These are phyloP conservation scores for Colletotrichum musicola DNA, from an alignment of 2,329 filamentous ascomycete species.

Conservation along the genomic window DNA sequence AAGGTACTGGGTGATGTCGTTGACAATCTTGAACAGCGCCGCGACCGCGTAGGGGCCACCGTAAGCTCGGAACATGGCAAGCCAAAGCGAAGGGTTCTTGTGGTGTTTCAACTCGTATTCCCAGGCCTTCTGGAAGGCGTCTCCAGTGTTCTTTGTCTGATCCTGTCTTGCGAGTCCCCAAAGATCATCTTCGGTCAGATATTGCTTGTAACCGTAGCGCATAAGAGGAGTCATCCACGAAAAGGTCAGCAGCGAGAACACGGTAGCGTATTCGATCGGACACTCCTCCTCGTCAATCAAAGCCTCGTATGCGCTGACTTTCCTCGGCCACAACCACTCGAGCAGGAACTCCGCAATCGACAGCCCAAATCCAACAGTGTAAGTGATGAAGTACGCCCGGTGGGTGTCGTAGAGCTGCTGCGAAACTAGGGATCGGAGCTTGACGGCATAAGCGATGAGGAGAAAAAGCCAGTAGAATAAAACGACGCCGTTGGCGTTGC, in stretches of 20 bases:
- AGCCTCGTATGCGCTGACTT: conserved; percentile 70
- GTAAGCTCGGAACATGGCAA: conserved; percentile 86
- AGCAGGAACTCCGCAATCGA: conserved; percentile 78
- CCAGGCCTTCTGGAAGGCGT: conserved; percentile 82
- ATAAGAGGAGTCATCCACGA: conserved; percentile 99
- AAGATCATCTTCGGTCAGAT: conserved; percentile 91
- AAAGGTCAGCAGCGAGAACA: conserved; percentile 95
- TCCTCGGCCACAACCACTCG: conserved; percentile 91
- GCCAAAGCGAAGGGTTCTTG: conserved; percentile 85
- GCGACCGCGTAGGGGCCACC: conserved; percentile 86
- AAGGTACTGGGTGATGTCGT: conserved; percentile 86
- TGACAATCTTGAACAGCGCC: conserved; percentile 87
- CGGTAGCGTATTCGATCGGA: conserved; percentile 88
- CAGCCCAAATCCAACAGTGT: conserved; percentile 78
- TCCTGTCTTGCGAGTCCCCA: conserved; percentile 90
- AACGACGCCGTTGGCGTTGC: conserved; percentile 88
- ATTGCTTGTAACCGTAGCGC: conserved; percentile 93
- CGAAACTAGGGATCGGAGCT: conserved; percentile 86
- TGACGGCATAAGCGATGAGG: conserved; percentile 81
- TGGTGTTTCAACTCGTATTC: conserved; percentile 75
- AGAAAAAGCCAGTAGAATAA: conserved; percentile 94
- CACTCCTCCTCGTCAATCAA: conserved; percentile 72
- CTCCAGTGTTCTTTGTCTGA: conserved; percentile 80
- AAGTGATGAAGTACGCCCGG: conserved; percentile 81
- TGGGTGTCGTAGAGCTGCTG: conserved; percentile 77